Base-by-base conservation (phyloP, 139 green algal genomes). In the Nannochloris sp. region DNA sequence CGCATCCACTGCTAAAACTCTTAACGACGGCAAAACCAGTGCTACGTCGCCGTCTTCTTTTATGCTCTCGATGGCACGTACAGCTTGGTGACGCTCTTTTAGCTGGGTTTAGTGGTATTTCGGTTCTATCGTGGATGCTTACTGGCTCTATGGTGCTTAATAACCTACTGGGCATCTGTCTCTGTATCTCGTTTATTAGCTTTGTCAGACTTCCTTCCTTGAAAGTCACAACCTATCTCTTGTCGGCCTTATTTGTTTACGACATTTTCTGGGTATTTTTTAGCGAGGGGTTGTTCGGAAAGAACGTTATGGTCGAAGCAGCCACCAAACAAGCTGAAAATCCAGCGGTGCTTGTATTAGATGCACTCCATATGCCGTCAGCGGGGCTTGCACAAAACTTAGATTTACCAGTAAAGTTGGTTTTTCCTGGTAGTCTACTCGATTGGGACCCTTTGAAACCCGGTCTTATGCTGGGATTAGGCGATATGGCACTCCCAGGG, bases 201-300 rank as follows among this genome's bases (percentile, higher is more conserved):
- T 46, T 63, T 56, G 57, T 72, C 57, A 60, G 64, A 25, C 55
- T 72, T 29, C 64, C 64, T 24, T 64, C 64, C 0, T 29, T 72
- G 12, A 65, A 66, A 51, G 32, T 72, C n/a, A 64, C 47, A 3
- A 13, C n/a, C 12, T 8, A 55, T 9, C 57, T 72, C 14, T 33
- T 72, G 14, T 13, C 12, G 23, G 64, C 31, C 2, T 48, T 72
- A 1, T 72, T 72, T 0, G 5, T 63, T 8, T 72, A 72, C 33
- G 64, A 72, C 35, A 36, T 72, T 24, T 69, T 72, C 37, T 72
- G 58, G 57, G 64, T 72, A 9, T 72, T 72, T 38, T 72, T 68
- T 33, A 56, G 33, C 37, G 29, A 54, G 7, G 13, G 54, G 9
- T 33, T 72, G 4, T 72, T 72, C 35, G 57, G 57, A 10, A 12